phyloP scores from a whole-genome alignment of 1,284 basidiomycete species.

The Termitomyces sp. region DNA sequence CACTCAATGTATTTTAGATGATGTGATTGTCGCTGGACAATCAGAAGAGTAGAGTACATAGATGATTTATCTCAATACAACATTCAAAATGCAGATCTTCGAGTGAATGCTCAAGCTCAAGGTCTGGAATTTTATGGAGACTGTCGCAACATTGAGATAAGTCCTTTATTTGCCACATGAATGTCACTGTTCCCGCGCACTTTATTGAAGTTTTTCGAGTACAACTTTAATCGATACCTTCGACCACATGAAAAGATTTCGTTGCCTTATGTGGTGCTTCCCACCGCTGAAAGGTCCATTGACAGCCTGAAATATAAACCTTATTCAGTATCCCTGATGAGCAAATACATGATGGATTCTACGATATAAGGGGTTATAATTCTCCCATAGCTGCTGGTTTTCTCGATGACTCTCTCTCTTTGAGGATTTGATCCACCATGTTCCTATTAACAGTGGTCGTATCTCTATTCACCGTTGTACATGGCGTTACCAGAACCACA shows the following conservation, averaged over 20 bases:
- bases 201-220: no score
- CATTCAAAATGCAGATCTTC: background rate
- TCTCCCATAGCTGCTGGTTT: background rate
- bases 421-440: background rate
- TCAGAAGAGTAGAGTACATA: conserved; percentile 45
- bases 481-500: background rate
- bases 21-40: conserved; percentile 60
- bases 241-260: no score
- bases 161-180: background rate
- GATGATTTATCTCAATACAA: conserved; percentile 5
- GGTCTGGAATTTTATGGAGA: background rate
- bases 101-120: background rate
- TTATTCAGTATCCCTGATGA: background rate
- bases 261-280: background rate
- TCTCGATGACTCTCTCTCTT: background rate
- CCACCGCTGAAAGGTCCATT: background rate
- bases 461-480: background rate
- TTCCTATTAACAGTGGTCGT: background rate
- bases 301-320: background rate
- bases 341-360: background rate
- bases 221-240: no score
- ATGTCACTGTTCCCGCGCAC: background rate
- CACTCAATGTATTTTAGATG: conserved; percentile 37
- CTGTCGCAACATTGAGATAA: background rate
- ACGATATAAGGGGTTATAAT: background rate